phyloP scores from a whole-genome alignment of 768 basidiomycete species.

The Scleroderma bovista region DNA sequence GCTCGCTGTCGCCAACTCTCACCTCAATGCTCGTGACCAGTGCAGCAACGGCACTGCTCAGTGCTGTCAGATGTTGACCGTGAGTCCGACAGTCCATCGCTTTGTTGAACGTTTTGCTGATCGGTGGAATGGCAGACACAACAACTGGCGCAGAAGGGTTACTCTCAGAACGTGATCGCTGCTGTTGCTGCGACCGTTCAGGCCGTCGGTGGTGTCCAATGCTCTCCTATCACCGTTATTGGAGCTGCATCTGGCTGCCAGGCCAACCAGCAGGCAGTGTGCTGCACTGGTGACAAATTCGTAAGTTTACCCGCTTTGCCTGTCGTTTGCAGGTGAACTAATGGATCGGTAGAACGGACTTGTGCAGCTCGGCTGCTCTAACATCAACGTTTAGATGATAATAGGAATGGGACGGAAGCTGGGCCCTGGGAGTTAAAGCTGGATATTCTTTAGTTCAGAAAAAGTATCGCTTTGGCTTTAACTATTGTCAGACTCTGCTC shows the following conservation, averaged over 20 bases:
- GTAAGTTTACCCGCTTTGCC: background rate
- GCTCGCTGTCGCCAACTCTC: constrained; percentile 4
- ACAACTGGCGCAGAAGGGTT: background rate
- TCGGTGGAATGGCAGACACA: background rate
- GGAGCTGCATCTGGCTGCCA: background rate
- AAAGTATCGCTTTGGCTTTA: no score
- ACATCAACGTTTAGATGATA: no score
- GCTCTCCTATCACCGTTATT: constrained; percentile 4
- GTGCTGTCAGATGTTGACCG: constrained; percentile 10
- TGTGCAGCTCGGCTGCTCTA: no score
- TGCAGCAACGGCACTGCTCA: constrained; percentile 4
- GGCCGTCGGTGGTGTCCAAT: background rate
- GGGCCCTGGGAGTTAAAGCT: no score
- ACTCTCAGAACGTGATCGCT: no score
- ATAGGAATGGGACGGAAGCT: no score
- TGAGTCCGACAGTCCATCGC: background rate
- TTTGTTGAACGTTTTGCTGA: background rate
- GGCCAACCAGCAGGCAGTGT: constrained; percentile 6
- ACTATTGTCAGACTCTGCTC: no score
- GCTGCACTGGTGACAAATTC: constrained; percentile 3
- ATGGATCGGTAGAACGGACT: no score
- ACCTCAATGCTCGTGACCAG: constrained; percentile 3
- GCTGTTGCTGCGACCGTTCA: no score
- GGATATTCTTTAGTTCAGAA: no score
- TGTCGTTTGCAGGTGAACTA: no score